phyloP scores from a whole-genome alignment of 2,329 filamentous ascomycete genomes.

The Verruconis gallopava region DNA sequence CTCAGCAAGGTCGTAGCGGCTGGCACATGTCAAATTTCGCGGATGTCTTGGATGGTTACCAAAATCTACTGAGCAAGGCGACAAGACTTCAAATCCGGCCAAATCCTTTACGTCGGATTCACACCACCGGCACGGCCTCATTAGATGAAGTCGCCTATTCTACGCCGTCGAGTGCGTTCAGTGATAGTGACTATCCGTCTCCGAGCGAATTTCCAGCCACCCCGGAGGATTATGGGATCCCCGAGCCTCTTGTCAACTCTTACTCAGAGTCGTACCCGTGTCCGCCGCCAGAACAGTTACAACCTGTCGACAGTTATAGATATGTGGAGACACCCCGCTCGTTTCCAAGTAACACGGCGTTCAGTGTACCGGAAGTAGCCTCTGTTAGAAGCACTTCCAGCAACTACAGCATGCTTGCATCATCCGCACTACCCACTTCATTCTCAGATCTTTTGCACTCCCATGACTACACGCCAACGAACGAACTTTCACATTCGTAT shows the following conservation, averaged over 20 bases:
- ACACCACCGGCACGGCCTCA: constrained; percentile 27
- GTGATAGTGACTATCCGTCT: constrained; percentile 35
- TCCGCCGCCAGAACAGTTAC: constrained; percentile 15
- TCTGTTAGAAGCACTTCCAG: neutral
- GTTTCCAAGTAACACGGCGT: neutral
- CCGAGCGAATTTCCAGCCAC: constrained; percentile 32
- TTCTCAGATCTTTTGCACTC: constrained; percentile 4
- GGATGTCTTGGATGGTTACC: constrained; percentile 26
- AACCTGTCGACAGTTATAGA: neutral
- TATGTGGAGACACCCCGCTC: constrained; percentile 4
- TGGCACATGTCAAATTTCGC: constrained; percentile 27
- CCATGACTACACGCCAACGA: neutral
- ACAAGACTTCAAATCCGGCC: constrained; percentile 25
- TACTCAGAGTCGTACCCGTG: constrained; percentile 22
- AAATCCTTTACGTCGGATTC: constrained; percentile 29
- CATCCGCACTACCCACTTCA: constrained; percentile 2
- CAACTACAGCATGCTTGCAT: neutral
- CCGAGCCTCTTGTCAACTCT: constrained; percentile 24
- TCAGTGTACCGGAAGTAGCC: neutral
- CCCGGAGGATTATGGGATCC: constrained; percentile 29
- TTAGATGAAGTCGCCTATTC: constrained; percentile 31
- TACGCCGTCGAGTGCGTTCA: constrained; percentile 31
- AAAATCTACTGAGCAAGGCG: constrained; percentile 23
- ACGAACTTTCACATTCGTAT: neutral
- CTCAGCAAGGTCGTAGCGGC: constrained; percentile 21